Base-by-base conservation (phyloP, 257 asterid species). In the Solanum appendiculatum region DNA sequence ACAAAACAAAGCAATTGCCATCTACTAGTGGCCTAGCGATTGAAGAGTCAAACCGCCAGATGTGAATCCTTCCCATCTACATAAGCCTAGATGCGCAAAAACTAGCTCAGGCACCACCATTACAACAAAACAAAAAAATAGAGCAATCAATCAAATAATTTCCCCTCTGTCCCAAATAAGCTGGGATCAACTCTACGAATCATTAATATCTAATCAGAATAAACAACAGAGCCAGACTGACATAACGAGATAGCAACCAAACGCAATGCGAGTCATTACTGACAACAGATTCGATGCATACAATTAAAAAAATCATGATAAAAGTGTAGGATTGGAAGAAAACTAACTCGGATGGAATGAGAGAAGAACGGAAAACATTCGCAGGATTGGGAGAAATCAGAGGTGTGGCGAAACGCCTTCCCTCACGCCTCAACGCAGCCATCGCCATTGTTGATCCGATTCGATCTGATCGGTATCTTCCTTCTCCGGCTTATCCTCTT, bases 341-440 rank as follows among this genome's bases (percentile, higher is more conserved):
- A 88, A 86, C 89, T 75, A 91, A 96, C 99, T 94, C 93, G 12
- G 95, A 89, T 16, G 95, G 86, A 48, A 89, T 90, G 34, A 93
- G 69, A 33, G 98, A 92, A 54, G 98, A 93, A 86, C 98, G 95
- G 77, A 94, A 16, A 40, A 90, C 89, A 83, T 85, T 93, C 91
- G 88, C 44, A 29, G 96, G 91, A 77, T 90, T 93, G 33, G 95
- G 93, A 21, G 97, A 88, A 86, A 94, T 90, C 75, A 94, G 82
- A 69, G 97, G 97, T 87, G 93, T 89, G 82, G 97, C 96, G 87
- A 95, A 91, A 83, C 99, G 96, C 94, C 95, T 92, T 40, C 99
- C 99, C 89, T 95, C 99, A 70, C 99, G 95, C 87, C 98, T 93
- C 91, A 96, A 85, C 36, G 94, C 95, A 88, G 96, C 94, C 99